A percentile compares a stretch with the other conserved stretches of the same genome.
These are phyloP conservation scores for Pleurotus ostreatus DNA, from an alignment of 768 basidiomycete genomes.

Conservation along the genomic window DNA sequence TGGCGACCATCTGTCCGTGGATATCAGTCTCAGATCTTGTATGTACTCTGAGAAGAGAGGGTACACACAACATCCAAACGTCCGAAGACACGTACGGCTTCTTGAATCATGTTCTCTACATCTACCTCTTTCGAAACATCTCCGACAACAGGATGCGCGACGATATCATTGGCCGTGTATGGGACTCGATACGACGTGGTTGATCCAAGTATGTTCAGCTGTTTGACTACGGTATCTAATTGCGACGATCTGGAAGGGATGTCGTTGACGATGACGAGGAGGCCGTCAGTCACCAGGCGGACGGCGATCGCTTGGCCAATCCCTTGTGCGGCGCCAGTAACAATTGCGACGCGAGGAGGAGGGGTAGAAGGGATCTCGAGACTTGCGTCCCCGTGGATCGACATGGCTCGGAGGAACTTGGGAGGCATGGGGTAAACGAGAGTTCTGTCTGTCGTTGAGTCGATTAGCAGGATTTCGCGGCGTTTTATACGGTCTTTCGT, in stretches of 20 bases:
- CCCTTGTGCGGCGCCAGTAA: slow-evolving; percentile 36
- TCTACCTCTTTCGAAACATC: slow-evolving; percentile 6
- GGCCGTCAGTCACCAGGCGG: slow-evolving; percentile 36
- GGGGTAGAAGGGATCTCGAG: too few relatives aligned
- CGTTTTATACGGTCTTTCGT: too few relatives aligned
- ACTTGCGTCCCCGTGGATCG: too few relatives aligned
- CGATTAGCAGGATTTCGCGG: too few relatives aligned
- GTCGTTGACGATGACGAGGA: slow-evolving; percentile 38
- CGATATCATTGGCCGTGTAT: neutral
- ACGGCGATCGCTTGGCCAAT: slow-evolving; percentile 39
- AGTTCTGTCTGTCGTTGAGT: too few relatives aligned
- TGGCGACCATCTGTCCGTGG: slow-evolving; percentile 23
- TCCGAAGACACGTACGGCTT: slow-evolving; percentile 2
- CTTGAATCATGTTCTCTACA: neutral
- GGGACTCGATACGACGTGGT: neutral
- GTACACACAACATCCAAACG: slow-evolving; percentile 6
- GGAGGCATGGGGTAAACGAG: too few relatives aligned
- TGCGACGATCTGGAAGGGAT: slow-evolving; percentile 19
- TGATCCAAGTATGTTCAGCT: slow-evolving; percentile 19
- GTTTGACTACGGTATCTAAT: slow-evolving; percentile 18
- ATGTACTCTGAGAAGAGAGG: too few relatives aligned
- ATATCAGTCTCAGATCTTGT: neutral
- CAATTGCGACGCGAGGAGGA: slow-evolving; percentile 21
- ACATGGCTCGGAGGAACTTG: too few relatives aligned
- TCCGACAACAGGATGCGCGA: neutral